These are phyloP conservation scores for Candida pseudofarinosa DNA, from an alignment of 805 yeast genomes.

Conservation along the genomic window DNA sequence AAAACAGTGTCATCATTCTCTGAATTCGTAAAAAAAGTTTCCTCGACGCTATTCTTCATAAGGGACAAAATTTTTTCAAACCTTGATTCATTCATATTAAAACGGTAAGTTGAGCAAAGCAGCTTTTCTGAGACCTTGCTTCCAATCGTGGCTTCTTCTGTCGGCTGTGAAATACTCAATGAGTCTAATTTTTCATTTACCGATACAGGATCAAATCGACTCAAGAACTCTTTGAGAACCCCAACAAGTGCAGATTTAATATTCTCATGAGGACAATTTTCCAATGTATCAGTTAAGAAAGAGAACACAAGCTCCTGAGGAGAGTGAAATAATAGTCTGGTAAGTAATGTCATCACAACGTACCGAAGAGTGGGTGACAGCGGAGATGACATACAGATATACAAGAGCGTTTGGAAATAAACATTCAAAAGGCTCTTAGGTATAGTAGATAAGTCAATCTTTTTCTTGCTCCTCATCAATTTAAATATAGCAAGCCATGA, in stretches of 20 bases:
- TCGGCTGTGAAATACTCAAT: slow-evolving; percentile 1
- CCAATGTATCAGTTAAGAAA: slow-evolving; percentile 61
- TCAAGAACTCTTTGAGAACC: slow-evolving; percentile 63
- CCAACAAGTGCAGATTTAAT: slow-evolving; percentile 59
- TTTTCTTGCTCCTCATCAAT: slow-evolving; percentile 10
- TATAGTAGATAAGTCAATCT: slow-evolving; percentile 23
- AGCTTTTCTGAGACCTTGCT: not conserved
- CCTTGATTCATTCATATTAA: slow-evolving; percentile 41
- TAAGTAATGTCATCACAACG: slow-evolving; percentile 56
- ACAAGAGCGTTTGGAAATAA: slow-evolving; percentile 30
- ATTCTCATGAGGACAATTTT: slow-evolving; percentile 60
- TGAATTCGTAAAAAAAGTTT: slow-evolving; percentile 23
- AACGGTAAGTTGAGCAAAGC: slow-evolving; percentile 5
- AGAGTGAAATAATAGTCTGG: slow-evolving; percentile 55
- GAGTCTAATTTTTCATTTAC: slow-evolving; percentile 9
- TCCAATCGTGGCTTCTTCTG: slow-evolving; percentile 17
- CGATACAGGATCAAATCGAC: slow-evolving; percentile 23
- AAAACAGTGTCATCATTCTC: slow-evolving; percentile 12
- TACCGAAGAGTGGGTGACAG: slow-evolving; percentile 31
- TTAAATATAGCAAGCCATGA: slow-evolving; percentile 33
- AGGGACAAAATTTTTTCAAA: slow-evolving; percentile 40
- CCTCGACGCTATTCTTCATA: slow-evolving; percentile 34
- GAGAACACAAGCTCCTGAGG: slow-evolving; percentile 55
- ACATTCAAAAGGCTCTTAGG: slow-evolving; percentile 26
- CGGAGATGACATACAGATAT: slow-evolving; percentile 10